Base-by-base conservation (phyloP, 2,329 filamentous ascomycete species). In the Fusarium stilboides region DNA sequence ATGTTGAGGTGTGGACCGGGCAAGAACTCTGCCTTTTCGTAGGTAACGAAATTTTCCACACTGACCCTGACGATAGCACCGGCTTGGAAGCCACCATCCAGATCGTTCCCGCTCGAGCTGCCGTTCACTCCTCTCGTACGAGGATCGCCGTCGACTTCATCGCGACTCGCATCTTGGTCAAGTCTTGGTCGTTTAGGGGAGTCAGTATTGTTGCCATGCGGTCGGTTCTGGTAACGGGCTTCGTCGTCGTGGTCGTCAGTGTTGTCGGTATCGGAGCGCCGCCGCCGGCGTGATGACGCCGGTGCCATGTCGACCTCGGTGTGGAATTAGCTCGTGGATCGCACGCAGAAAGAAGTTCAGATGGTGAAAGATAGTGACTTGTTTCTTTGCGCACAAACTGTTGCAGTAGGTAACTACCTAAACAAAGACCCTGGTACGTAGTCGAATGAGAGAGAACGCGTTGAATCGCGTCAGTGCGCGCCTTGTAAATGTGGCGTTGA, bases 1-100 rank as follows among this genome's bases (percentile, higher is more conserved):
- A 99, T 98, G 78, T 99, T 99, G 75, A 99, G 80, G 77, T 93
- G 95, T 1, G 96, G 95, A 0, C 96, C 96, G 14, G 94, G 94
- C 61, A 91, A 89, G 79, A 98, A 98, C 70, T 97, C 94, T 57
- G 94, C 95, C 54, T 91, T 89, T 50, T 93, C 94, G 80, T 99
- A 99, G 0, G 96, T 99, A 57, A 99, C 94, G 74, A 99, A 99
- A 79, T 98, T 93, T 49, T 87, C 88, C 44, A 98, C 86, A 71
- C 89, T 91, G 47, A 99, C 94, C 36, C 94, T 89, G 49, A 98
- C 90, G 71, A 99, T 97, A 12, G 96, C 91, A 13, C 96, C 96
- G 4, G 94, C 90, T 68, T 92, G 87, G 65, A 86, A 89, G 12
- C 76, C 62, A 47, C 33, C 75, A 17, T 80, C 77, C 46, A 73